Base-by-base conservation (phyloP, 2,329 filamentous ascomycete species). In the Cryoendolithus antarcticus region DNA sequence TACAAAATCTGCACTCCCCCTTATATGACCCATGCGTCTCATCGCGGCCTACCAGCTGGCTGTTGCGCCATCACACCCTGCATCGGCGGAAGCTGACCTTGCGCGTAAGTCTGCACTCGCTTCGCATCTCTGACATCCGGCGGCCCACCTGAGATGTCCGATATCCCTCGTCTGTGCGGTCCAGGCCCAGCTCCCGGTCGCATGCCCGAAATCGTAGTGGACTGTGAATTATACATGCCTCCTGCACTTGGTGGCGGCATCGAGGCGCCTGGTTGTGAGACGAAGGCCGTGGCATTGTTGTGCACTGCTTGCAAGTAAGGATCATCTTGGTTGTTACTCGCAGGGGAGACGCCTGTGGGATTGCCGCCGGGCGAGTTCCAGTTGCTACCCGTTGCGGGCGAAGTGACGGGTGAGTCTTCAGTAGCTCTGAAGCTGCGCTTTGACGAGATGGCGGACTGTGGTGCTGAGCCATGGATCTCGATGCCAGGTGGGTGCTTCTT, bases 371-470 rank as follows among this genome's bases (percentile, higher is more conserved):
- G 75, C 8, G 75, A 79, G 52, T 78, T 74, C 75, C 76, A 80
- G 46, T 73, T 77, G 50, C 65, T 76, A 42, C 65, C 67, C 2
- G 71, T 69, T 2, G 71, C 71, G 9, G 75, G 75, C 10, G 75
- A 79, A 41, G 75, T 75, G 4, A 67, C 70, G 2, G 75, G 74
- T 2, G 75, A 78, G 45, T 73, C 74, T 45, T 79, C 75, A 45
- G 75, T 74, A 19, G 15, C 15, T 49, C 78, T 78, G 42, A 77
- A 56, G 3, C 73, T 71, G 33, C 74, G 72, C 12, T 69, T 64
- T 6, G 64, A 63, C 4, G 69, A 72, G 30, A 62, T 67, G 39
- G 74, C 66, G 13, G 64, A 56, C 24, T 72, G 62, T 24, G 75
- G 70, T 6, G 57, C 55, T 0, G 65, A 61, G 34, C 59, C 44